Evolutionary conservation across 768 basidiomycete species (phyloP).

Genomic region (Calvatia gigantea): DNA sequence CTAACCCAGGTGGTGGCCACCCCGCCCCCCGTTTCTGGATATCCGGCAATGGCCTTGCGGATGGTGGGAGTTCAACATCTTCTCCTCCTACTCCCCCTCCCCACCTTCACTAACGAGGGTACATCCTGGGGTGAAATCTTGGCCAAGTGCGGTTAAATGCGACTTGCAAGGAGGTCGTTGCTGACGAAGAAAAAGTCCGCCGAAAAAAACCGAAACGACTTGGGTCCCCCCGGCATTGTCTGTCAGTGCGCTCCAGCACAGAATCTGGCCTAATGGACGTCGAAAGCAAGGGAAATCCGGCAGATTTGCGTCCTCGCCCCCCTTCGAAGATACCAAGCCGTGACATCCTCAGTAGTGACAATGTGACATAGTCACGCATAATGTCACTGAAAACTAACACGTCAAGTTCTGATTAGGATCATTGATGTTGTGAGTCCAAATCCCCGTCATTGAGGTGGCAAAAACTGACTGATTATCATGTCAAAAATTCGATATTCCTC

Average conservation of each 20-base stretch:
- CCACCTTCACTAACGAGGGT: background rate
- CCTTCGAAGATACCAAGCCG: slow-evolving; percentile 9
- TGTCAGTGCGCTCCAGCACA: background rate
- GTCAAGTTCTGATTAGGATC: background rate
- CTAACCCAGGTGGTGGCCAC: background rate
- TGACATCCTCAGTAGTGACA: slow-evolving; percentile 8
- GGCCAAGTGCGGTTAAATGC: background rate
- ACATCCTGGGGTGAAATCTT: background rate
- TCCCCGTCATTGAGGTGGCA: background rate
- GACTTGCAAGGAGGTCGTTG: background rate
- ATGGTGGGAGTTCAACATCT: background rate
- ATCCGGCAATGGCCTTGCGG: background rate
- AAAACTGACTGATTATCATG: background rate
- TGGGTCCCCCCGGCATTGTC: no score
- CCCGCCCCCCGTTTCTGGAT: background rate
- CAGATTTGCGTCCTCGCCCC: slow-evolving; percentile 3
- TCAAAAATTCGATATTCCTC: background rate
- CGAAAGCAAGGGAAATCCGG: slow-evolving; percentile 11
- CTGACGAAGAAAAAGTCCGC: background rate
- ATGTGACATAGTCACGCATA: background rate
- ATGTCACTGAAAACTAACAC: background rate
- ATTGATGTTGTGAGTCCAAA: background rate
- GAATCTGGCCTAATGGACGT: slow-evolving; percentile 8
- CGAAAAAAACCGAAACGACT: background rate
- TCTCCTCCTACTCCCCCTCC: background rate